A percentile compares a stretch with the other conserved stretches of the same genome.
phyloP scores from a whole-genome alignment of 352 stramenopile genomes.

The Globisporangium splendens region DNA sequence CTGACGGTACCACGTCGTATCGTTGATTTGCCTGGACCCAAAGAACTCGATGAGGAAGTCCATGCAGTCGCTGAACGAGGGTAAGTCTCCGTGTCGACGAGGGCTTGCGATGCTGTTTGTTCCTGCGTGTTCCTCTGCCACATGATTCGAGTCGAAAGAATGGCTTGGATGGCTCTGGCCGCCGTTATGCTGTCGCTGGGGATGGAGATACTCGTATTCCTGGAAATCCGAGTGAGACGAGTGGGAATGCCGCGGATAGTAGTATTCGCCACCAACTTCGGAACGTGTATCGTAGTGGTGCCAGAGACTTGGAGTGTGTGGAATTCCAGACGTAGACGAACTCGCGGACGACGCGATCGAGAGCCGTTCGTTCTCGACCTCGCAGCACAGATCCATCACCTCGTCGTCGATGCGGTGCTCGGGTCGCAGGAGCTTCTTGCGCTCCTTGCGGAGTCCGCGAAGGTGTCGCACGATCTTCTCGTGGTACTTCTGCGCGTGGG shows the following conservation, averaged over 20 bases:
- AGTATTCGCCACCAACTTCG: background rate
- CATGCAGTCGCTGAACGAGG: slow-evolving; percentile 9
- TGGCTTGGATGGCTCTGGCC: background rate
- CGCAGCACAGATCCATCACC: slow-evolving; percentile 17
- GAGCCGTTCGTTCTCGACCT: slow-evolving; percentile 11
- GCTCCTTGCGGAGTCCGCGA: slow-evolving; percentile 57
- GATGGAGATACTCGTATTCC: background rate
- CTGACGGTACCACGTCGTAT: slow-evolving; percentile 5
- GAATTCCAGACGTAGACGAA: background rate
- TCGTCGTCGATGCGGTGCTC: slow-evolving; percentile 57
- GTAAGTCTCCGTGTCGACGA: background rate
- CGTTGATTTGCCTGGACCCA: slow-evolving; percentile 1
- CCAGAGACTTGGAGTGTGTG: background rate
- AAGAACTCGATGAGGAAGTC: slow-evolving; percentile 12
- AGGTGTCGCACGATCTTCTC: slow-evolving; percentile 65
- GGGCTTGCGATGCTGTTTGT: background rate
- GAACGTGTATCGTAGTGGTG: background rate
- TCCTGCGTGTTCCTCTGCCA: background rate
- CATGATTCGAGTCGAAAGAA: background rate
- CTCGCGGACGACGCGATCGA: background rate
- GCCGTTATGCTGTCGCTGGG: background rate
- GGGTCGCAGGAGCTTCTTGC: slow-evolving; percentile 40
- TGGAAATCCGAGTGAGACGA: background rate
- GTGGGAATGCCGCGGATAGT: no score
- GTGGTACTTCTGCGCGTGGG: slow-evolving; percentile 52